phyloP scores from a whole-genome alignment of 2,329 filamentous ascomycete species.

The Gaeumannomyces tritici region DNA sequence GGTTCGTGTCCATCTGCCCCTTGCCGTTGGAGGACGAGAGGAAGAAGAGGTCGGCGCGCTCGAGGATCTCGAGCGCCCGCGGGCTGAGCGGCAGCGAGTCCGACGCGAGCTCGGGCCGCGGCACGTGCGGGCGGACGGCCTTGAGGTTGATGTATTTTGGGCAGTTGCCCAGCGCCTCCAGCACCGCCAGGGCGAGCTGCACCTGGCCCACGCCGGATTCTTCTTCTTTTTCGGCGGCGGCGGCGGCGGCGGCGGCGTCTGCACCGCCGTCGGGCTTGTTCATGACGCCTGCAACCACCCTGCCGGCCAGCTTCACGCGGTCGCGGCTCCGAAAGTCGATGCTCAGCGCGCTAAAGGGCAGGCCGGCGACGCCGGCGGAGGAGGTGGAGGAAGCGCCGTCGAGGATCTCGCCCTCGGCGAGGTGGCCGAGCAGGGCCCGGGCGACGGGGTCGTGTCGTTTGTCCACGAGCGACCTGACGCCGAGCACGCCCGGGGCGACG shows the following conservation, averaged over 20 bases:
- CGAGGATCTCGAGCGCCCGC: slow-evolving; percentile 49
- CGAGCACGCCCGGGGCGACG: slow-evolving; percentile 54
- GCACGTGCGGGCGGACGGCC: slow-evolving; percentile 42
- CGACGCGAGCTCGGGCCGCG: slow-evolving; percentile 35
- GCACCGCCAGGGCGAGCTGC: slow-evolving; percentile 56
- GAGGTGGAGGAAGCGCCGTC: slow-evolving; percentile 14
- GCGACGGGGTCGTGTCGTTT: slow-evolving; percentile 60
- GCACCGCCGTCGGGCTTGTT: slow-evolving; percentile 15
- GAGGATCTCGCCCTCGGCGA: slow-evolving; percentile 29
- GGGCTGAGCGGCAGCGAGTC: slow-evolving; percentile 32
- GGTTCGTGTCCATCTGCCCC: slow-evolving; percentile 71
- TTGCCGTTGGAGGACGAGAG: slow-evolving; percentile 55
- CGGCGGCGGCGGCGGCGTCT: slow-evolving; percentile 14
- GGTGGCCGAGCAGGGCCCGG: slow-evolving; percentile 44
- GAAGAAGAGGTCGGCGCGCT: slow-evolving; percentile 66
- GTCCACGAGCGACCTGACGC: slow-evolving; percentile 53
- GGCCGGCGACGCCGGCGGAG: slow-evolving; percentile 18
- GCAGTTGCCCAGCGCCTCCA: slow-evolving; percentile 71
- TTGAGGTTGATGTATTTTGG: slow-evolving; percentile 82
- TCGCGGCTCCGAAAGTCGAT: slow-evolving; percentile 59
- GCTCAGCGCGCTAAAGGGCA: slow-evolving; percentile 41
- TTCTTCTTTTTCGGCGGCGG: too few relatives aligned
- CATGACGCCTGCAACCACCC: slow-evolving; percentile 55
- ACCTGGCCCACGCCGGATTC: slow-evolving; percentile 21
- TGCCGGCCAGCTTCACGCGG: slow-evolving; percentile 64